phyloP scores from a whole-genome alignment of 768 basidiomycete species.

The Podaxis rugospora region DNA sequence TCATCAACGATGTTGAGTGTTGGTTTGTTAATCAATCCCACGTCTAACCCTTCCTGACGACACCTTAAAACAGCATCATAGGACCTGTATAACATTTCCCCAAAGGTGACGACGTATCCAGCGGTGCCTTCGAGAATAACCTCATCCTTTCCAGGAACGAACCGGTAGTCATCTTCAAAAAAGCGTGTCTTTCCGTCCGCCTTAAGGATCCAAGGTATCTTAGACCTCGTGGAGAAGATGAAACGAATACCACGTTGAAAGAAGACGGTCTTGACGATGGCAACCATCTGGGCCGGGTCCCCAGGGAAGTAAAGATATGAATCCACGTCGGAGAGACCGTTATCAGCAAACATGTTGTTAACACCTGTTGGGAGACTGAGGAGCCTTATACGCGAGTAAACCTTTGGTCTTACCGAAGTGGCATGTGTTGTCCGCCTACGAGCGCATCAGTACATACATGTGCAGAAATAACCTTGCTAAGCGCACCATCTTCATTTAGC shows the following conservation, averaged over 20 bases:
- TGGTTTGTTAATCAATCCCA: constrained; percentile 85
- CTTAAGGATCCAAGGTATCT: constrained; percentile 82
- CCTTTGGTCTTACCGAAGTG: constrained; percentile 30
- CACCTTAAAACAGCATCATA: constrained; percentile 79
- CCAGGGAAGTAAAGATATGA: constrained; percentile 88
- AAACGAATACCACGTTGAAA: constrained; percentile 82
- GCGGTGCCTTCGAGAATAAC: constrained; percentile 69
- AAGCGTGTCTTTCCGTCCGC: constrained; percentile 63
- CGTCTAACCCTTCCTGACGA: constrained; percentile 68
- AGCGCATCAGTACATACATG: neutral
- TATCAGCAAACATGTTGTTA: constrained; percentile 87
- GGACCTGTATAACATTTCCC: constrained; percentile 82
- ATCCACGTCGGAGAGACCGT: constrained; percentile 76
- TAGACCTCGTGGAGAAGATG: constrained; percentile 85
- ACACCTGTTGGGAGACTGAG: constrained; percentile 54
- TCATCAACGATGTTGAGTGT: constrained; percentile 84
- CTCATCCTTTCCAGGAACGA: constrained; percentile 84
- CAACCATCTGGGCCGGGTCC: constrained; percentile 76
- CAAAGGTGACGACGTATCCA: constrained; percentile 83
- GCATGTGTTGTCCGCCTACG: constrained; percentile 46
- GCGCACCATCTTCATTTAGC: constrained; percentile 25
- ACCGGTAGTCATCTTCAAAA: constrained; percentile 71
- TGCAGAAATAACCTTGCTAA: neutral
- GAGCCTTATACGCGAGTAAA: neutral
- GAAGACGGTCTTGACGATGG: constrained; percentile 73